Evolutionary conservation across 1,284 basidiomycete genomes (phyloP).

Genomic region (Laetiporus sulphureus): DNA sequence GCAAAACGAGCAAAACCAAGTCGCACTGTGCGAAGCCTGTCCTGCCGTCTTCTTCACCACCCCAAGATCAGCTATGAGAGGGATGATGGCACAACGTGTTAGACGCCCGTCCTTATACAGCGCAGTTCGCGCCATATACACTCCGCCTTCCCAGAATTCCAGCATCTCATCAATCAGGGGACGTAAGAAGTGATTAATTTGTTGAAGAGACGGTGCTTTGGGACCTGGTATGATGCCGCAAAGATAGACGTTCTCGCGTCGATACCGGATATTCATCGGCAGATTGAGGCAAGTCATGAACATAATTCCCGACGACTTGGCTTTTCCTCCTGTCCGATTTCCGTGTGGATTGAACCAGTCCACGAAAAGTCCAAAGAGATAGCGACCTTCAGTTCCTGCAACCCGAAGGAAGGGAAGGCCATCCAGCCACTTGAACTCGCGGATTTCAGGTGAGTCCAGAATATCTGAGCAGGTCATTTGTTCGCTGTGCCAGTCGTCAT

Average conservation of each 20-base stretch:
- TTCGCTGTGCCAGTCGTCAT: no score
- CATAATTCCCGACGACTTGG: conserved; percentile 6
- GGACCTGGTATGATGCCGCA: conserved; percentile 31
- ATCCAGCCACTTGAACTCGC: no score
- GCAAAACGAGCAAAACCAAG: conserved; percentile 16
- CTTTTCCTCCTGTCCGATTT: neutral
- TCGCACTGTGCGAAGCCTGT: conserved; percentile 1
- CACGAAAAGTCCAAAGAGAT: neutral
- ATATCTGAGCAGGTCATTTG: no score
- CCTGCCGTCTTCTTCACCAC: conserved; percentile 23
- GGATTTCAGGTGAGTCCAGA: no score
- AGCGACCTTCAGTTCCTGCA: neutral
- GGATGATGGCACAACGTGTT: conserved; percentile 20
- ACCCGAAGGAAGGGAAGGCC: no score
- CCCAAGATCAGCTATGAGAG: conserved; percentile 27
- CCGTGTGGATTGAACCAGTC: neutral
- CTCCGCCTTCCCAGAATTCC: conserved; percentile 24
- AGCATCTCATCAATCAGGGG: conserved; percentile 29
- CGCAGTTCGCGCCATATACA: conserved; percentile 22
- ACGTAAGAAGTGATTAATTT: conserved; percentile 29
- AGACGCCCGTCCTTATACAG: conserved; percentile 19
- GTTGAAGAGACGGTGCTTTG: conserved; percentile 24
- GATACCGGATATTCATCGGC: conserved; percentile 20
- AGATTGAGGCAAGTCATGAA: conserved; percentile 23
- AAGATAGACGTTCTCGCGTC: conserved; percentile 23